These are phyloP conservation scores for Sporothrix pseudoabietina DNA, from an alignment of 2,329 filamentous ascomycete genomes.

Conservation along the genomic window DNA sequence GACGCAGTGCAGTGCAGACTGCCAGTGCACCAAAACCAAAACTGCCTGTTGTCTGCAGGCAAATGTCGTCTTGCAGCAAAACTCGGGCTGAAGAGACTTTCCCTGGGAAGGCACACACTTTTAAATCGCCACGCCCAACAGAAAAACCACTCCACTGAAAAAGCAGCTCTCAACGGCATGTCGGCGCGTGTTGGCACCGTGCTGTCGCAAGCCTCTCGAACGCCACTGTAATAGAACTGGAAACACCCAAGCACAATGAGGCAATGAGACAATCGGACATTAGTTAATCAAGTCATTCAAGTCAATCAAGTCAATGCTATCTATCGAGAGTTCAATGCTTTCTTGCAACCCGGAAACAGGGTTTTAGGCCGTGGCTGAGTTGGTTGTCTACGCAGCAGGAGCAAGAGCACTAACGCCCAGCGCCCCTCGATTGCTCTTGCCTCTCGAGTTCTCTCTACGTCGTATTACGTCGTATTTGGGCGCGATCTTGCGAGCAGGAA, in stretches of 20 bases:
- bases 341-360: too few relatives aligned
- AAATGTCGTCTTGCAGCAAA: not conserved
- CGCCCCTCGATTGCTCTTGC: not conserved
- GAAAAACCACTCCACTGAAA: not conserved
- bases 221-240: too few relatives aligned
- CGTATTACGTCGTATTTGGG: not conserved
- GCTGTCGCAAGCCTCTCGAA: not conserved
- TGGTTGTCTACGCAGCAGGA: too few relatives aligned
- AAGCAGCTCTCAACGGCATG: not conserved
- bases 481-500: not conserved
- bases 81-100: too few relatives aligned
- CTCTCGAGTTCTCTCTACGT: not conserved
- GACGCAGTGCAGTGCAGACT: not conserved
- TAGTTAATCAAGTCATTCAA: too few relatives aligned
- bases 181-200: constrained; percentile 1
- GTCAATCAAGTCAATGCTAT: too few relatives aligned
- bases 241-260: too few relatives aligned
- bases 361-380: not conserved
- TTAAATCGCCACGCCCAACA: not conserved
- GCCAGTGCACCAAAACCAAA: not conserved
- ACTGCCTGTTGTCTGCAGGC: not conserved
- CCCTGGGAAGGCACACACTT: not conserved
- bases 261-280: too few relatives aligned
- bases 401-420: too few relatives aligned
- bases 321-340: too few relatives aligned